phyloP scores from a whole-genome alignment of 2,329 filamentous ascomycete species.

The Zymoseptoria ardabiliae region DNA sequence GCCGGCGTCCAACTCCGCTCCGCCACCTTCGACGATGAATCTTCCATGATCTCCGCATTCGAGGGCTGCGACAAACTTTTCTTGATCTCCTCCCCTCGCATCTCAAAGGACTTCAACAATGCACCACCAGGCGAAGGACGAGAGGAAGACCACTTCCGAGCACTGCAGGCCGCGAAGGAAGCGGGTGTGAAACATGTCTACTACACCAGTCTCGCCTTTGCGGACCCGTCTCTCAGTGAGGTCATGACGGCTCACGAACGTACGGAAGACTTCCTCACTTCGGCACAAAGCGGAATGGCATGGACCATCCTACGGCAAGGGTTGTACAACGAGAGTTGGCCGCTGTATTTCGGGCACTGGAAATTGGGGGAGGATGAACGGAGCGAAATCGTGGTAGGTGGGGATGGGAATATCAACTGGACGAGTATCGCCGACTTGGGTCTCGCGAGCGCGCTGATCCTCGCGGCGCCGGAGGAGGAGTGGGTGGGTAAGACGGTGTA shows the following conservation, averaged over 20 bases:
- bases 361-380: constrained; percentile 29
- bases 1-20: constrained; percentile 30
- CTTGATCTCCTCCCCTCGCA: constrained; percentile 39
- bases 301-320: constrained; percentile 39
- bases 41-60: constrained; percentile 30
- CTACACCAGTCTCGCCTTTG: constrained; percentile 40
- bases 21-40: constrained; percentile 34
- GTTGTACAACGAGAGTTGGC: constrained; percentile 41
- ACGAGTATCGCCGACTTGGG: constrained; percentile 39
- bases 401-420: constrained; percentile 39
- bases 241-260: constrained; percentile 43
- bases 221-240: constrained; percentile 33
- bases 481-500: constrained; percentile 34
- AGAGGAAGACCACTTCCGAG: constrained; percentile 38
- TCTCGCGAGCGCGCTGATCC: constrained; percentile 35
- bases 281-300: constrained; percentile 15
- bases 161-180: constrained; percentile 36
- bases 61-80: constrained; percentile 36
- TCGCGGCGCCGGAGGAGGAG: constrained; percentile 27
- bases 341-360: constrained; percentile 41
- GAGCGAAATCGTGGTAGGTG: constrained; percentile 32
- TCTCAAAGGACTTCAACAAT: constrained; percentile 38
- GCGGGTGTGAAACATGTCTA: constrained; percentile 40
- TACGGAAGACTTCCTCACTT: constrained; percentile 35
- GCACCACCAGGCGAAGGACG: constrained; percentile 36